Base-by-base conservation (phyloP, 2,329 filamentous ascomycete species). In the Fusarium floridanum region DNA sequence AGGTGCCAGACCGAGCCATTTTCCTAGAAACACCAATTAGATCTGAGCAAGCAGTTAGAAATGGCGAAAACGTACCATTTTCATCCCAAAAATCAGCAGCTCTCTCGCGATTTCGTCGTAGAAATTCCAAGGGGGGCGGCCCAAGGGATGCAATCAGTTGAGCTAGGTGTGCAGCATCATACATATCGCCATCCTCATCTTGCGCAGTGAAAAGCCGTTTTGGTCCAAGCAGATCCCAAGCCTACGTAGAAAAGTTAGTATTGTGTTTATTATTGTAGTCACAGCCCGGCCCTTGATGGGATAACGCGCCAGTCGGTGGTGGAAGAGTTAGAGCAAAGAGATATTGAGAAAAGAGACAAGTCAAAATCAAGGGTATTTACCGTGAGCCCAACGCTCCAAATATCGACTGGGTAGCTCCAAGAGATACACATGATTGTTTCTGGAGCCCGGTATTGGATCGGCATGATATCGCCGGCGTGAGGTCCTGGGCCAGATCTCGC, bases 391-490 rank as follows among this genome's bases (percentile, higher is more conserved):
- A 79, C 74, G n/a, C 76, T 81, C 80, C 78, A 81, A 6, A 81
- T 76, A 37, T 81, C 77, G 0, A 79, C 79, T 0, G 76, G 68
- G 20, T 71, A 80, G 20, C 74, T 76, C 78, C 79, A 80, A 9
- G 66, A 32, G 1, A 78, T 72, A 1, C 61, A 55, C 48, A 81
- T 59, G 0, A 81, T 65, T 1, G 67, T 59, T 36, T 80, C 79
- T 0, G 78, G 80, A 3, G 79, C 78, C 8, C 76, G 70, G 39
- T 79, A 79, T 53, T 53, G 62, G 29, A 78, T 71, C 0, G 79
- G 78, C 77, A 80, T 80, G 36, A 81, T 81, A 14, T 81, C 78
- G 12, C 75, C 77, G 2, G 70, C 72, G n/a, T 79, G 77, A 5
- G 78, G 77, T 1, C 78, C 79, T 14, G 72, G 59, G 8, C 78